Evolutionary conservation across 495 filamentous ascomycete species (phyloP).

Genomic region (Hypoxylon intermedium): DNA sequence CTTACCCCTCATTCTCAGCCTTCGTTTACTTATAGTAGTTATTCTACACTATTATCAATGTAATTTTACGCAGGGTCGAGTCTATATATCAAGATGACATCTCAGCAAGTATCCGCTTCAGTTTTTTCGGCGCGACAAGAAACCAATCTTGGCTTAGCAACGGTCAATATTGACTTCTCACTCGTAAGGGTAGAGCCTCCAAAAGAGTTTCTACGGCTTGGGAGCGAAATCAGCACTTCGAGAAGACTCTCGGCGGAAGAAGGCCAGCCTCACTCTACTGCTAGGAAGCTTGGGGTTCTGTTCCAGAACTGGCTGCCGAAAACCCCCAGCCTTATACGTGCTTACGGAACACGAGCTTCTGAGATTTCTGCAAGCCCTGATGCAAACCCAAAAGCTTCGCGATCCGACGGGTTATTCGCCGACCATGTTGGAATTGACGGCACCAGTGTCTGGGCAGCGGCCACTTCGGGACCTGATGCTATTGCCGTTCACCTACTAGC

Average conservation of each 20-base stretch:
- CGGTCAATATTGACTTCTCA: constrained; percentile 50
- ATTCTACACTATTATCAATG: too few species aligned
- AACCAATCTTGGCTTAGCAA: too few species aligned
- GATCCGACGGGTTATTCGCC: constrained; percentile 14
- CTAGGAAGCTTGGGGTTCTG: constrained; percentile 41
- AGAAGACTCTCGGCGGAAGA: constrained; percentile 36
- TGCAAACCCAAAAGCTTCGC: constrained; percentile 20
- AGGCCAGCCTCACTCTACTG: constrained; percentile 38
- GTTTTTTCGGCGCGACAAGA: too few species aligned
- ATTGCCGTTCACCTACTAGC: constrained; percentile 46
- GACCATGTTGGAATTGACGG: constrained; percentile 35
- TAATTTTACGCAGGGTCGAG: too few species aligned
- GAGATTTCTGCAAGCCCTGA: constrained; percentile 41
- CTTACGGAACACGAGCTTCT: constrained; percentile 46
- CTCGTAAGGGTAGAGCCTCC: constrained; percentile 45
- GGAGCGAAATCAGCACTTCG: constrained; percentile 25
- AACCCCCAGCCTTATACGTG: constrained; percentile 42
- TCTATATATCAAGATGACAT: too few species aligned
- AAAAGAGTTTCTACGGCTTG: constrained; percentile 40
- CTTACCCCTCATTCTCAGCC: too few species aligned
- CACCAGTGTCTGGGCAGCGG: constrained; percentile 48
- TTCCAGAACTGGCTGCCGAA: constrained; percentile 38
- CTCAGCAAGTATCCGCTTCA: too few species aligned
- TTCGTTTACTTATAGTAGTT: too few species aligned
- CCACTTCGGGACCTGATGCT: constrained; percentile 43